These are phyloP conservation scores for Funneliformis geosporum DNA, from an alignment of 192 early-diverging fungal species.

Conservation along the genomic window DNA sequence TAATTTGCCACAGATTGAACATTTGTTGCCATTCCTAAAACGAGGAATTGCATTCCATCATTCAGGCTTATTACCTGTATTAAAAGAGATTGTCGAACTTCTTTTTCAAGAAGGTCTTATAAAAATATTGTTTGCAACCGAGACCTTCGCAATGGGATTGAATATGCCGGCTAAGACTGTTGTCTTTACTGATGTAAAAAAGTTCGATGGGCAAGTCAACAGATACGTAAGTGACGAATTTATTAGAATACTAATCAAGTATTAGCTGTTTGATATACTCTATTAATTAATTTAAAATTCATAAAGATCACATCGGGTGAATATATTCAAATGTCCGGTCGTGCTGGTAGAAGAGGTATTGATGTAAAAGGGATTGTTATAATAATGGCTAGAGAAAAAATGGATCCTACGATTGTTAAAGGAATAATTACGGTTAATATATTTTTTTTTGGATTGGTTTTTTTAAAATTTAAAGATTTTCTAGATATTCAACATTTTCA, in stretches of 20 bases:
- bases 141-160: constrained; percentile 97
- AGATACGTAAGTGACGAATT: constrained; percentile 65
- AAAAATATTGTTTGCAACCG: constrained; percentile 97
- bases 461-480: background rate
- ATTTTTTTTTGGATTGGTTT: too few relatives aligned
- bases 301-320: constrained; percentile 74
- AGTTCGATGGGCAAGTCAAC: constrained; percentile 87
- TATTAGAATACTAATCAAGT: background rate
- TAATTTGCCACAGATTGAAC: constrained; percentile 86
- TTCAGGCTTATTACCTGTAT: constrained; percentile 90
- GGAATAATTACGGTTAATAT: constrained; percentile 76
- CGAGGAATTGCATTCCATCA: constrained; percentile 98
- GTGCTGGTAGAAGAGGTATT: constrained; percentile 94
- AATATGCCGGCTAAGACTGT: constrained; percentile 99
- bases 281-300: constrained; percentile 16
- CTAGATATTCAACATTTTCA: too few relatives aligned
- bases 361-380: constrained; percentile 98
- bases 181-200: constrained; percentile 90
- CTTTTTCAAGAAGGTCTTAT: constrained; percentile 94
- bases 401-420: constrained; percentile 90
- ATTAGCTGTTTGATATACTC: background rate
- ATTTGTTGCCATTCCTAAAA: constrained; percentile 85
- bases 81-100: constrained; percentile 98
- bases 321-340: constrained; percentile 99
- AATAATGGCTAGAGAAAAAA: constrained; percentile 94